Evolutionary conservation across 805 yeast species (phyloP).

Genomic region (Scheffersomyces spartinae): DNA sequence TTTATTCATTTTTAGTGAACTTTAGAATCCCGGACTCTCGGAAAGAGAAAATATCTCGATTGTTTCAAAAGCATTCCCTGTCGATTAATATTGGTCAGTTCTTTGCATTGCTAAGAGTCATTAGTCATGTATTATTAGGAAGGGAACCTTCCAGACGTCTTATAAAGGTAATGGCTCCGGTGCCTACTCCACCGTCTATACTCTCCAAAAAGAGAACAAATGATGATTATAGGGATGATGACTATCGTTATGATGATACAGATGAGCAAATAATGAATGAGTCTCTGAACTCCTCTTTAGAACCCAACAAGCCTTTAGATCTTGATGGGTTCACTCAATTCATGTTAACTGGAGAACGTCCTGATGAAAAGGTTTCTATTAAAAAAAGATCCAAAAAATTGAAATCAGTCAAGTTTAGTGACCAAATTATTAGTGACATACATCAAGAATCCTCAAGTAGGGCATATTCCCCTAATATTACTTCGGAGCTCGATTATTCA

Average conservation of each 20-base stretch:
- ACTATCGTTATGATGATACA: conserved; percentile 5
- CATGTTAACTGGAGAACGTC: conserved; percentile 70
- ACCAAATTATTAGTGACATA: conserved; percentile 40
- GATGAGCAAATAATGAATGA: conserved; percentile 9
- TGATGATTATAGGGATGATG: conserved; percentile 26
- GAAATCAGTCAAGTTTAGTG: conserved; percentile 65
- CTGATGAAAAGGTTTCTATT: conserved; percentile 29
- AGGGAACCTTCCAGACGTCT: conserved; percentile 40
- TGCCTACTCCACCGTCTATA: conserved; percentile 75
- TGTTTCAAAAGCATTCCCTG: conserved; percentile 39
- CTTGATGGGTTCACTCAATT: conserved; percentile 80
- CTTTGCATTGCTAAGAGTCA: conserved; percentile 72
- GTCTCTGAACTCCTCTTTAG: not conserved
- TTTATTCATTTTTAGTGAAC: conserved; percentile 66
- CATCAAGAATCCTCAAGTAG: conserved; percentile 4
- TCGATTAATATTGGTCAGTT: conserved; percentile 82
- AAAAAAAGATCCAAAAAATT: conserved; percentile 29
- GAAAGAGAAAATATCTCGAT: conserved; percentile 37
- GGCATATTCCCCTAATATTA: conserved; percentile 11
- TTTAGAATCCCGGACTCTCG: conserved; percentile 49
- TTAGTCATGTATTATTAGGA: conserved; percentile 58
- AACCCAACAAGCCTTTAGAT: conserved; percentile 40
- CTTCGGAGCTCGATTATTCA: conserved; percentile 45
- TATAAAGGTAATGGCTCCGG: conserved; percentile 45
- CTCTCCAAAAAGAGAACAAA: conserved; percentile 45